A percentile compares a stretch with the other conserved stretches of the same genome.
Evolutionary conservation across 208 protist species (phyloP).

Genomic region (Acanthamoeba lenticulata): DNA sequence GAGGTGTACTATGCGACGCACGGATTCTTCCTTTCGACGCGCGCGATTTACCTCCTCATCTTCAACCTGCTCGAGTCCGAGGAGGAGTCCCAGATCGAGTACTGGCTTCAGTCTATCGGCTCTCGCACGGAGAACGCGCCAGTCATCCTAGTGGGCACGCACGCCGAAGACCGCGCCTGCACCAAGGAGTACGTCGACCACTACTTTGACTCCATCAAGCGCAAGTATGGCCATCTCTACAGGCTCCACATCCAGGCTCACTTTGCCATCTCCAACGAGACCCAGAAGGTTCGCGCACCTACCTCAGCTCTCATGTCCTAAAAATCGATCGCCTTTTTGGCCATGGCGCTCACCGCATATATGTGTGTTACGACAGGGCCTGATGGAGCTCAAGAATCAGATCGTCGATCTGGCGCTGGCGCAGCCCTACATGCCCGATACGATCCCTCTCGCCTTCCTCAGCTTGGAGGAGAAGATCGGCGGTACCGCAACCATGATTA

Average conservation of each 20-base stretch:
- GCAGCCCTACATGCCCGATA: constrained; percentile 66
- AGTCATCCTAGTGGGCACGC: constrained; percentile 65
- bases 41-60: constrained; percentile 63
- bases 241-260: constrained; percentile 34
- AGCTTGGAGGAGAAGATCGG: constrained; percentile 1
- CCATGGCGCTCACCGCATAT: too few species aligned
- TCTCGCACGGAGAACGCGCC: constrained; percentile 35
- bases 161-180: constrained; percentile 62
- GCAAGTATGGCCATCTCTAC: constrained; percentile 52
- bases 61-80: constrained; percentile 68
- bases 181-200: constrained; percentile 66
- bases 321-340: too few species aligned
- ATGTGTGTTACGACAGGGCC: not conserved
- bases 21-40: constrained; percentile 62
- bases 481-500: not conserved
- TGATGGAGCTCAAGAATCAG: constrained; percentile 44
- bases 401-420: constrained; percentile 50
- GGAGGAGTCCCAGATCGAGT: constrained; percentile 58
- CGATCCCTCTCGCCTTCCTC: not conserved
- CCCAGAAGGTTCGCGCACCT: constrained; percentile 12
- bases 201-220: constrained; percentile 57
- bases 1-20: constrained; percentile 71
- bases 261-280: constrained; percentile 61
- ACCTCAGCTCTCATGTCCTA: not conserved
- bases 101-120: constrained; percentile 64